These are phyloP conservation scores for Suillus sp. DNA, from an alignment of 768 basidiomycete species.

Conservation along the genomic window DNA sequence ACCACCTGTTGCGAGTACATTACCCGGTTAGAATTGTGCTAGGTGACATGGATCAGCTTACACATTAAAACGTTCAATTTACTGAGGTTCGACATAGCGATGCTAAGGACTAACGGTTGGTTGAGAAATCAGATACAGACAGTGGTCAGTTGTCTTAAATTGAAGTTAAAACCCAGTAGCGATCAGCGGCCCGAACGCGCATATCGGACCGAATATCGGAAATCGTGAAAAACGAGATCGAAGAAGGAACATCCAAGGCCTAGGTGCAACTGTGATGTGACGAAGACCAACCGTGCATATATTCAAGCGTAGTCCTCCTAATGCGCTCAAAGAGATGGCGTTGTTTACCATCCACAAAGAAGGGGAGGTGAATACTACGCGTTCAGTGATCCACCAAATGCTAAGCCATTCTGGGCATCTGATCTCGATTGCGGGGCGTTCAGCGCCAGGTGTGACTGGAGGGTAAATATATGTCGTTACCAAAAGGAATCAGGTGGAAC, in stretches of 20 bases:
- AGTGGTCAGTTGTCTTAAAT: conserved; percentile 8
- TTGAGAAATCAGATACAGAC: background rate
- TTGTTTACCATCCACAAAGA: background rate
- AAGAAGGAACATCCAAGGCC: conserved; percentile 17
- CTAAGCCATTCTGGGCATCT: background rate
- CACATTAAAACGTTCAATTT: conserved; percentile 82
- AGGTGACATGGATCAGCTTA: conserved; percentile 35
- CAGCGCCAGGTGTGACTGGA: too few species aligned
- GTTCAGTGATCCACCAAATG: background rate
- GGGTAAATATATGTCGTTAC: background rate
- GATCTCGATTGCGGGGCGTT: background rate
- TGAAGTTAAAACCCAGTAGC: background rate
- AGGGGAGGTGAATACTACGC: background rate
- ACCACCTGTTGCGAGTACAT: conserved; percentile 41
- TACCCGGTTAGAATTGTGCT: conserved; percentile 7
- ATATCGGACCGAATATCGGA: conserved; percentile 9
- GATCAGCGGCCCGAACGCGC: conserved; percentile 12
- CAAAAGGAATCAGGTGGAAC: background rate
- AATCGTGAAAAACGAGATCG: background rate
- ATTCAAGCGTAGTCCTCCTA: background rate
- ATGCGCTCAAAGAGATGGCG: background rate
- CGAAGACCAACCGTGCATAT: conserved; percentile 2
- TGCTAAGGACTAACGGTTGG: background rate
- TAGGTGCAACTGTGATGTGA: conserved; percentile 30
- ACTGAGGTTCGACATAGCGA: conserved; percentile 43